phyloP scores from a whole-genome alignment of 2,329 filamentous ascomycete species.

The Basipetospora sp. region DNA sequence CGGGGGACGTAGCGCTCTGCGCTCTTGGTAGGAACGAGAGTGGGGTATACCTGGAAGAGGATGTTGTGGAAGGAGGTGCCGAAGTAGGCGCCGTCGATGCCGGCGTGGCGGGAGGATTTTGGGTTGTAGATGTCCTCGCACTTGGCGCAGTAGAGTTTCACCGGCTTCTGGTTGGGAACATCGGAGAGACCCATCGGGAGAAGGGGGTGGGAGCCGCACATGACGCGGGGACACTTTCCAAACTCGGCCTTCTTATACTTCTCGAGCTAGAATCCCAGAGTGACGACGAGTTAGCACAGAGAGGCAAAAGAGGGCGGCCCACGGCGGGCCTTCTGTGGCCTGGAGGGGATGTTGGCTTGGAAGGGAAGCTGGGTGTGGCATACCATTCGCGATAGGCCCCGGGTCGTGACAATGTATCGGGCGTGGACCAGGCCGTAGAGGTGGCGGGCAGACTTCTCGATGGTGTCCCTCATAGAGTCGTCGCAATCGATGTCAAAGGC shows the following conservation, averaged over 20 bases:
- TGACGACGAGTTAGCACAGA: not conserved
- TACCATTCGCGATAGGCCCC: conserved; percentile 93
- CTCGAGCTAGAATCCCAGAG: conserved; percentile 53
- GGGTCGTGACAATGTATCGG: conserved; percentile 88
- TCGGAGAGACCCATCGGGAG: conserved; percentile 92
- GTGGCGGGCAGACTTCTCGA: conserved; percentile 91
- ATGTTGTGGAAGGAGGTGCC: conserved; percentile 98
- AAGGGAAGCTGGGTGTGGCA: not conserved
- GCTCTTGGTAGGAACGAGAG: conserved; percentile 74
- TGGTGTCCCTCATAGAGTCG: conserved; percentile 93
- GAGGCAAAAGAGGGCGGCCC: not conserved
- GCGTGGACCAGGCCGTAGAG: conserved; percentile 93
- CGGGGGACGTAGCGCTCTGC: conserved; percentile 74
- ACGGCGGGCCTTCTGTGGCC: too few species aligned
- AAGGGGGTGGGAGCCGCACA: conserved; percentile 84
- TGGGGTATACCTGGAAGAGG: conserved; percentile 93
- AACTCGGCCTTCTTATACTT: conserved; percentile 99
- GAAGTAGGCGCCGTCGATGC: conserved; percentile 95
- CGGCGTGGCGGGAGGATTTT: conserved; percentile 86
- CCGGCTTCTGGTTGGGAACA: conserved; percentile 70
- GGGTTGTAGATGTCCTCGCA: conserved; percentile 99
- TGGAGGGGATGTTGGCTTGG: too few species aligned
- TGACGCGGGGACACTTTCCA: conserved; percentile 90
- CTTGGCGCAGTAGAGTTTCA: conserved; percentile 91
- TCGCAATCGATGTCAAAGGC: conserved; percentile 98